phyloP scores from a whole-genome alignment of 75 land plant species.

The Cryptomeria japonica region DNA sequence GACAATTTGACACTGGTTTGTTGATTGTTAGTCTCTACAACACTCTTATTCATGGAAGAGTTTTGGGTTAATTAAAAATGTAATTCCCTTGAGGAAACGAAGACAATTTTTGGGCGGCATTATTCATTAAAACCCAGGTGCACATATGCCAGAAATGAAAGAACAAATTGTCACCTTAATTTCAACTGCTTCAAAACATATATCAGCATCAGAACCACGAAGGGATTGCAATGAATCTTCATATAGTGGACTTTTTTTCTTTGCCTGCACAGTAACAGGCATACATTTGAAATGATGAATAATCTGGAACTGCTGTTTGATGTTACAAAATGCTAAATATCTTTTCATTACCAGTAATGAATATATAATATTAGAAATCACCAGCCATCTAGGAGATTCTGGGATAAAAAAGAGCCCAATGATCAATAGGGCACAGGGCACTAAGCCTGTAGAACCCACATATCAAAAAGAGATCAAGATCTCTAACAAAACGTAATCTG shows the following conservation, averaged over 20 bases:
- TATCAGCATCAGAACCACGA: slow-evolving; percentile 30
- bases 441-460: slow-evolving; percentile 42
- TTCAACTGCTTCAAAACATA: slow-evolving; percentile 27
- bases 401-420: slow-evolving; percentile 76
- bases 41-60: neutral
- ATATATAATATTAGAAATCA: slow-evolving; percentile 23
- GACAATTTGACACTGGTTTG: slow-evolving; percentile 5
- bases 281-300: neutral
- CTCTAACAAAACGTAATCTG: neutral
- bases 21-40: neutral
- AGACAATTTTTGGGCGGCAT: neutral
- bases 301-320: neutral
- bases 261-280: slow-evolving; percentile 26
- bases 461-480: neutral
- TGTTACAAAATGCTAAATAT: neutral
- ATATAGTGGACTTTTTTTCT: slow-evolving; percentile 19
- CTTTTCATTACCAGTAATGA: neutral
- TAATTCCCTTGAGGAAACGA: neutral
- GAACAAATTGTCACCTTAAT: slow-evolving; percentile 24
- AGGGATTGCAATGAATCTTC: slow-evolving; percentile 31
- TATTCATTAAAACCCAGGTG: neutral
- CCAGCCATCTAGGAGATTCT: slow-evolving; percentile 97
- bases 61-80: neutral
- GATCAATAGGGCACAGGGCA: slow-evolving; percentile 58
- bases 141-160: neutral